Evolutionary conservation across 202 grass and related monocot genomes (phyloP), one percentile per base, ranked within the genome.

Genomic region (Panicum hallii): DNA sequence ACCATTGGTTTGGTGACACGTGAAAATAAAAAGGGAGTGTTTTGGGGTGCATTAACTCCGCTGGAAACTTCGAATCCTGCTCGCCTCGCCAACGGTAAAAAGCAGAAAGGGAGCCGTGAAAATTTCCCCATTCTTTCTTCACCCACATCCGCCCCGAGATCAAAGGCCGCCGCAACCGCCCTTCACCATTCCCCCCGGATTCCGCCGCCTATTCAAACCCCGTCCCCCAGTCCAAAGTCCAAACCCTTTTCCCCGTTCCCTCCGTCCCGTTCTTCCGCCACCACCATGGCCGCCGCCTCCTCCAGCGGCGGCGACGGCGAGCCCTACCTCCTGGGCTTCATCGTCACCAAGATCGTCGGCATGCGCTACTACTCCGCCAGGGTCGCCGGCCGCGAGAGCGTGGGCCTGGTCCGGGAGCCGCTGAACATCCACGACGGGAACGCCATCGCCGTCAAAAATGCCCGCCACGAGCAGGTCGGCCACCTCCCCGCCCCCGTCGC

Each of bases 351-450:
- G 32, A 90, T 92, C 58, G 79, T 84, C 20, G 95, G 95, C 48
- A 88, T 93, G 17, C 77, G 67, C 13, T 4, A 94, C 86, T 90
- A 98, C 87, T 4, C 10, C 2, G 93, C 89, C 62, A 64, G 30
- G 19, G 44, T 98, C 80, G 65, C 32, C 85, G 84, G 89, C 78
- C 91, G 88, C 61, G 93, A 91, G 70, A 20, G 45, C 79, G 90
- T 93, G 56, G 79, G 68, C 70, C 89, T 98, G 46, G 68, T 85
- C 72, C 96, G 93, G 23, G 75, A 98, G 54, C 96, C 96, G 38
- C 91, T 89, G 71, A 95, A 95, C 84, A 17, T 0, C 0, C 40
- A 82, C 79, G 93, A 98, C 70, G 13, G 11, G 78, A 98, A 98
- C 88, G 93, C 93, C 72, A 94, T 98, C 77, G 66, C 73, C 42